These are phyloP conservation scores for Stylosanthes scabra DNA, from an alignment of 331 rosid species.

Conservation along the genomic window DNA sequence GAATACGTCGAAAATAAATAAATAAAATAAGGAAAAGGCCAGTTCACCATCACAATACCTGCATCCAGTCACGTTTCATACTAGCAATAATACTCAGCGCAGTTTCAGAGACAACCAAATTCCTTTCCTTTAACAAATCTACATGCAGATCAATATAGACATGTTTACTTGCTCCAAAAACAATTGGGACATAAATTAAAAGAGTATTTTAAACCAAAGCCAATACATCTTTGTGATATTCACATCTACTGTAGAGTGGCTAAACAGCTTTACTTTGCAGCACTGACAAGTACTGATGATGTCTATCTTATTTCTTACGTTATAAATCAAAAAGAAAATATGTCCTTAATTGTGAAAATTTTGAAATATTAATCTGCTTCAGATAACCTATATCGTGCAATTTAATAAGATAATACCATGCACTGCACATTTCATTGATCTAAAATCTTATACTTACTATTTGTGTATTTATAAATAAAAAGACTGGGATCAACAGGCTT, in stretches of 20 bases:
- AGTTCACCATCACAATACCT: conserved; percentile 55
- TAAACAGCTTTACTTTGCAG: not conserved
- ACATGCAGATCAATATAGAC: conserved; percentile 34
- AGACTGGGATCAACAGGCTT: conserved; percentile 94
- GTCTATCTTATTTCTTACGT: not conserved
- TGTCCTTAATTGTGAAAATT: not conserved
- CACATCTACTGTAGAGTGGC: not conserved
- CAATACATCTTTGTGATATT: not conserved
- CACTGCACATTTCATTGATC: not conserved
- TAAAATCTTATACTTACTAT: conserved; percentile 56
- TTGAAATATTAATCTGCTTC: not conserved
- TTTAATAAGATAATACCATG: conserved; percentile 12
- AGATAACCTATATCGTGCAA: not conserved
- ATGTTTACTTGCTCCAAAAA: conserved; percentile 11
- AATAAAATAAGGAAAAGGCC: not conserved
- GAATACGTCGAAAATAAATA: not conserved
- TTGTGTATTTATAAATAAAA: conserved; percentile 72
- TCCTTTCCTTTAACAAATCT: conserved; percentile 75
- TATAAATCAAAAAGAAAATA: not conserved
- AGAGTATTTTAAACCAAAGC: not conserved
- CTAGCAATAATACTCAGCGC: conserved; percentile 75
- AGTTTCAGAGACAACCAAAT: conserved; percentile 66
- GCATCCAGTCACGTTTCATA: conserved; percentile 99
- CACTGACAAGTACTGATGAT: not conserved
- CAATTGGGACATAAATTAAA: conserved; percentile 3